A percentile compares a stretch with the other conserved stretches of the same genome.
Evolutionary conservation across 2,329 filamentous ascomycete genomes (phyloP).

Genomic region (Ascochyta fabae): DNA sequence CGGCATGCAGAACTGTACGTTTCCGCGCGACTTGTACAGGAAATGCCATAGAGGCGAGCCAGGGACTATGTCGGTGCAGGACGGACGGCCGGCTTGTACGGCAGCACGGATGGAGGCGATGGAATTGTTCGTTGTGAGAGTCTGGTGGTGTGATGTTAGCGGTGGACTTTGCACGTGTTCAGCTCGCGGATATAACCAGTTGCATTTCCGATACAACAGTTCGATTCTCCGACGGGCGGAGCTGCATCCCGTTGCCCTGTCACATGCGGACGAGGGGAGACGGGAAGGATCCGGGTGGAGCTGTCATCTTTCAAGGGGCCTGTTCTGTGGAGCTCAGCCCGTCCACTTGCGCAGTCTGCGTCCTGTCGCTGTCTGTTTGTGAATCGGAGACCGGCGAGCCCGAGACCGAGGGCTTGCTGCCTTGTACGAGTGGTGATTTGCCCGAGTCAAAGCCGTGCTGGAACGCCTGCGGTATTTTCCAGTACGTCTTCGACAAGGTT

Average conservation of each 20-base stretch:
- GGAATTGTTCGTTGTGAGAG: constrained; percentile 77
- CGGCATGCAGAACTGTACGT: constrained; percentile 96
- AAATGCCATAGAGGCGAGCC: constrained; percentile 87
- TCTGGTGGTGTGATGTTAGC: constrained; percentile 49
- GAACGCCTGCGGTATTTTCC: constrained; percentile 12
- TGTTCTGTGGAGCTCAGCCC: constrained; percentile 3
- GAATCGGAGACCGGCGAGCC: constrained; percentile 3
- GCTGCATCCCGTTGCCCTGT: neutral
- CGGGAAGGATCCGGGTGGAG: neutral
- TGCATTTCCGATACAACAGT: neutral
- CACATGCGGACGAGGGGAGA: neutral
- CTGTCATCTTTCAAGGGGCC: constrained; percentile 1
- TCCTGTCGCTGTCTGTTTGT: neutral
- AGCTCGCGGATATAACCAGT: neutral
- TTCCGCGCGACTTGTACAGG: constrained; percentile 90
- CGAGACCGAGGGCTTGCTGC: constrained; percentile 7
- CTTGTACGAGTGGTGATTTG: constrained; percentile 2
- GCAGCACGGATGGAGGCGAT: constrained; percentile 77
- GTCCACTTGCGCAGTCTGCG: neutral
- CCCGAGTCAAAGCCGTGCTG: constrained; percentile 14
- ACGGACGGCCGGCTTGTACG: constrained; percentile 72
- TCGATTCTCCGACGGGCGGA: neutral
- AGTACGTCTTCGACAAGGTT: constrained; percentile 1
- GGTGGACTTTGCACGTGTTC: neutral
- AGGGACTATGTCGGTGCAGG: constrained; percentile 76